These are phyloP conservation scores for Aspergillus saccharolyticus DNA, from an alignment of 495 filamentous ascomycete species.

Conservation along the genomic window DNA sequence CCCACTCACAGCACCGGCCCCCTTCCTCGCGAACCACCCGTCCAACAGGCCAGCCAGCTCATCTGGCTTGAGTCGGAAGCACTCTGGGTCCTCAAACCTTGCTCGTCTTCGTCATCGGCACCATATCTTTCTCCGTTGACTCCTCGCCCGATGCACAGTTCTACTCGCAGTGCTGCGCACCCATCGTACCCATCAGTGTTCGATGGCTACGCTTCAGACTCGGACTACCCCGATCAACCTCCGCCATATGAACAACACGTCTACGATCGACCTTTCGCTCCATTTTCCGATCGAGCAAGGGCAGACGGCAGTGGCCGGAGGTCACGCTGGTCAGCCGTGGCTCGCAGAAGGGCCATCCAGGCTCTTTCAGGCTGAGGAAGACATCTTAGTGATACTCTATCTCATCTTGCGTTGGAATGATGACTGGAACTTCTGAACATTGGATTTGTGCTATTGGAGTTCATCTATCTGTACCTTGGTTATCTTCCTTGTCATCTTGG, in stretches of 20 bases:
- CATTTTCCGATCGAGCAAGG: neutral
- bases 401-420: neutral
- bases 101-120: neutral
- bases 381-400: neutral
- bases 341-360: conserved; percentile 3
- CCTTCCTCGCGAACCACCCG: neutral
- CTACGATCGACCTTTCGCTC: conserved; percentile 14
- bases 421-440: neutral
- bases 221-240: conserved; percentile 8
- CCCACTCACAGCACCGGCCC: neutral
- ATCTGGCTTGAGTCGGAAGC: conserved; percentile 21
- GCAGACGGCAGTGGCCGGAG: neutral
- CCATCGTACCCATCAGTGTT: neutral
- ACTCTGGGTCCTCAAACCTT: conserved; percentile 16
- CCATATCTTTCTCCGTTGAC: neutral
- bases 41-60: conserved; percentile 13
- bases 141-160: conserved; percentile 1
- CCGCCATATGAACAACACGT: conserved; percentile 20
- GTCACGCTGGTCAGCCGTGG: conserved; percentile 20
- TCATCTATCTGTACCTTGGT: neutral
- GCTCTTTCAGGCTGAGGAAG: neutral
- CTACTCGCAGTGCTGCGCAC: neutral
- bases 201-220: neutral
- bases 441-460: neutral
- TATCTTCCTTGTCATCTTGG: neutral